Base-by-base conservation (phyloP, 179 eudicot species). In the Drosera spatulata region DNA sequence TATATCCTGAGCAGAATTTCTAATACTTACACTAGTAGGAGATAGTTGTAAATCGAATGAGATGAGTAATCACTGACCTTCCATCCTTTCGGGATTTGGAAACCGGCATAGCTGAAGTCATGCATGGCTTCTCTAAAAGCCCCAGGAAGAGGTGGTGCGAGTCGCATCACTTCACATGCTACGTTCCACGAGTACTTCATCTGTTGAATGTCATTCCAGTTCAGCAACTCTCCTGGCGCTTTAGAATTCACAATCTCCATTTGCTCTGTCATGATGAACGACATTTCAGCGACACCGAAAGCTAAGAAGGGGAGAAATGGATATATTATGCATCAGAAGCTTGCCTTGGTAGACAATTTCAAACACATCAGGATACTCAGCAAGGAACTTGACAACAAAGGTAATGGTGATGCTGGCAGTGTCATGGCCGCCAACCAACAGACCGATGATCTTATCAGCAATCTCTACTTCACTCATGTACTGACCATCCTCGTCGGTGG, bases 291-390 rank as follows among this genome's bases (percentile, higher is more conserved):
- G 1, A 22, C 33, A 22, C 33, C 1, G 33, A 22, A 22, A 22
- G 33, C 33, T 22, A 22, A 22, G 33, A 22, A 22, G 33, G 33
- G 33, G 33, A 22, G 33, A 22, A 22, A 22, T 22, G 33, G 33
- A 22, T 22, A 22, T 22, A 22, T 22, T 22, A 22, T 22, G 33
- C 1, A 22, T 22, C 33, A 22, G 33, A 22, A 22, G 33, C 33
- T 13, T 66, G 71, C 80, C 80, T 44, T 54, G 50, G 52, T 72
- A 72, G 49, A 76, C 74, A 40, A 41, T 39, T 14, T 72, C 55
- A 39, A 71, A 76, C 7, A 76, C 49, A 52, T 76, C 68, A 59
- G 80, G 80, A 69, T 65, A 69, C 62, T 76, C 74, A 33, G 80
- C 80, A 13, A 76, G 61, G 53, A 68, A 76, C 43, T 72, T 68